phyloP scores from a whole-genome alignment of 2,329 filamentous ascomycete species.

The Orbilia javanica region DNA sequence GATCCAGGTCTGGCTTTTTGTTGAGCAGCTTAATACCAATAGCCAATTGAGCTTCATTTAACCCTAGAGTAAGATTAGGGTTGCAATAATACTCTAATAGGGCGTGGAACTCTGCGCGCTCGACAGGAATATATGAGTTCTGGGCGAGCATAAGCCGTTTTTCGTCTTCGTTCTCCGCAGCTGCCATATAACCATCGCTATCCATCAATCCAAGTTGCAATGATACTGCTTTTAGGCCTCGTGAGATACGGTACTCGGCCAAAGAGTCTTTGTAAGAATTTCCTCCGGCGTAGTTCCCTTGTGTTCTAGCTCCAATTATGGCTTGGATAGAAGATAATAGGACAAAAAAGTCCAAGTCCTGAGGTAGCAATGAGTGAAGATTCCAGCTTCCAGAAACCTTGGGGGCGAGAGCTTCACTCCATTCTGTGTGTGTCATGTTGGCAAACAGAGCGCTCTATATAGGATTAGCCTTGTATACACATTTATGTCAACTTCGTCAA shows the following conservation, averaged over 20 bases:
- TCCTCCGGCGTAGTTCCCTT: conserved; percentile 68
- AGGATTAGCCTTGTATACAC: background rate
- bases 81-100: conserved; percentile 31
- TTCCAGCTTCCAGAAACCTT: conserved; percentile 72
- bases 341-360: conserved; percentile 66
- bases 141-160: conserved; percentile 24
- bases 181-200: conserved; percentile 28
- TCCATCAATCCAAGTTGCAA: conserved; percentile 65
- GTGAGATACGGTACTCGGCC: conserved; percentile 64
- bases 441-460: conserved; percentile 49
- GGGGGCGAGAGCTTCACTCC: conserved; percentile 69
- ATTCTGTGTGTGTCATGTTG: conserved; percentile 64
- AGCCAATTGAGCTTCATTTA: background rate
- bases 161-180: conserved; percentile 37
- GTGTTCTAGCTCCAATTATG: conserved; percentile 65
- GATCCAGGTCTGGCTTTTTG: background rate
- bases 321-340: conserved; percentile 65
- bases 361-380: conserved; percentile 65
- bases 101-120: conserved; percentile 33
- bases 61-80: background rate
- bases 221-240: conserved; percentile 62
- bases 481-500: background rate
- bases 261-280: conserved; percentile 67
- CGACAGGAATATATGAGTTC: conserved; percentile 20
- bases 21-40: conserved; percentile 14